phyloP scores from a whole-genome alignment of 1,139 yeast species.

The Zhuliangozyma blackwelliae region DNA sequence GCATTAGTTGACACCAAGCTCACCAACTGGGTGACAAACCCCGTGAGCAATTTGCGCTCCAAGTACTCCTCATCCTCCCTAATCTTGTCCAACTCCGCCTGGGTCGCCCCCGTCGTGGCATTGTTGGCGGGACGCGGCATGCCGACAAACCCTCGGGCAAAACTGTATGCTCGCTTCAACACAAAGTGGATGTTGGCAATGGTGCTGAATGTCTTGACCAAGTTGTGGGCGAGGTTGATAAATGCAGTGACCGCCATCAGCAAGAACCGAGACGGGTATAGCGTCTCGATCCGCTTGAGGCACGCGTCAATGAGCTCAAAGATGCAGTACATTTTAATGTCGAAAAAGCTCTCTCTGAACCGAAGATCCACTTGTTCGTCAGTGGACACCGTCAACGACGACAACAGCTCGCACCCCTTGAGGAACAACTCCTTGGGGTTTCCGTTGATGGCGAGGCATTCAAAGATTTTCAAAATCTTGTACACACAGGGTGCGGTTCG shows the following conservation, averaged over 20 bases:
- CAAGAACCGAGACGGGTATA: constrained; percentile 73
- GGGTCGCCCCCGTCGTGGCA: constrained; percentile 22
- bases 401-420: constrained; percentile 60
- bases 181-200: constrained; percentile 33
- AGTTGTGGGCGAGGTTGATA: constrained; percentile 47
- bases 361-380: constrained; percentile 2
- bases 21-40: constrained; percentile 42
- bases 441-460: constrained; percentile 58
- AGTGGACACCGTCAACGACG: constrained; percentile 17
- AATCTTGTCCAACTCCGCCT: constrained; percentile 36
- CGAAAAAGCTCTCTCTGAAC: constrained; percentile 35
- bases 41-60: constrained; percentile 42
- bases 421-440: constrained; percentile 77
- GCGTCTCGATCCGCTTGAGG: constrained; percentile 52
- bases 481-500: constrained; percentile 32
- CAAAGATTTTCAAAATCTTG: constrained; percentile 48
- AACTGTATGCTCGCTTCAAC: constrained; percentile 57
- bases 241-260: constrained; percentile 59
- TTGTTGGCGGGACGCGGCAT: constrained; percentile 37
- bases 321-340: constrained; percentile 58
- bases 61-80: constrained; percentile 51
- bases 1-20: constrained; percentile 30
- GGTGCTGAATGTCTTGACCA: constrained; percentile 13
- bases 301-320: constrained; percentile 57
- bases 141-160: constrained; percentile 60